Percentiles rank a stretch among this genome's conserved stretches.
Conservation (phyloP, 1,284 basidiomycete species). For the Irpex lacteus region DNA sequence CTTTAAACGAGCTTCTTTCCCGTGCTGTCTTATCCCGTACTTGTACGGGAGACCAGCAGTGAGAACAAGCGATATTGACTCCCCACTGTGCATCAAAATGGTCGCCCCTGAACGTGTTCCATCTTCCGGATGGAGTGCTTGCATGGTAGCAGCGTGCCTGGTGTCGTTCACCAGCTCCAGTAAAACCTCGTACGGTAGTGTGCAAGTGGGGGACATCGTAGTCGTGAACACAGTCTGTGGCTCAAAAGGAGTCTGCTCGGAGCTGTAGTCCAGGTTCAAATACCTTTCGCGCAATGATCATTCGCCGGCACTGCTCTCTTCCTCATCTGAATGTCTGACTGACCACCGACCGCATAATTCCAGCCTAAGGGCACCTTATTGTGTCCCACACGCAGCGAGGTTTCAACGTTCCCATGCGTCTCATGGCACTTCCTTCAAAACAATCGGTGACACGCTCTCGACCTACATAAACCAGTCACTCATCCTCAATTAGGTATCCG, state of each 20-base stretch:
- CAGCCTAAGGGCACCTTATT: slow-evolving; percentile 7
- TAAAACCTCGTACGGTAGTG: slow-evolving; percentile 46
- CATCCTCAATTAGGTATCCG: not conserved
- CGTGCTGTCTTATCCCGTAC: slow-evolving; percentile 24
- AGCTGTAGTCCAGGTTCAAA: not conserved
- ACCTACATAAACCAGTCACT: not conserved
- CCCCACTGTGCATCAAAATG: slow-evolving; percentile 23
- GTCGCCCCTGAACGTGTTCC: slow-evolving; percentile 20
- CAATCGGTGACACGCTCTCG: not conserved
- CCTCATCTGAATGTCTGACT: not conserved
- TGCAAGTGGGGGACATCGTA: slow-evolving; percentile 44
- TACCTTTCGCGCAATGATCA: not conserved
- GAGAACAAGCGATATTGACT: slow-evolving; percentile 27
- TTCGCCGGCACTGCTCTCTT: slow-evolving; percentile 1
- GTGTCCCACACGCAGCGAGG: slow-evolving; percentile 12
- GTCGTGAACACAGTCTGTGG: not conserved
- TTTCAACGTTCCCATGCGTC: not conserved
- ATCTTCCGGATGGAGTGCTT: slow-evolving; percentile 24
- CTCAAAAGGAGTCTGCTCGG: not conserved
- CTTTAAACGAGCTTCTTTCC: slow-evolving; percentile 33
- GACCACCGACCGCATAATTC: not conserved
- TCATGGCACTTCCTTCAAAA: not conserved
- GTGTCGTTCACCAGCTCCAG: slow-evolving; percentile 50
- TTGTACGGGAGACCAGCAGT: slow-evolving; percentile 29
- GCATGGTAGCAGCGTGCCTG: slow-evolving; percentile 32